Base-by-base conservation (phyloP, 495 filamentous ascomycete species). In the Viridothelium virens region DNA sequence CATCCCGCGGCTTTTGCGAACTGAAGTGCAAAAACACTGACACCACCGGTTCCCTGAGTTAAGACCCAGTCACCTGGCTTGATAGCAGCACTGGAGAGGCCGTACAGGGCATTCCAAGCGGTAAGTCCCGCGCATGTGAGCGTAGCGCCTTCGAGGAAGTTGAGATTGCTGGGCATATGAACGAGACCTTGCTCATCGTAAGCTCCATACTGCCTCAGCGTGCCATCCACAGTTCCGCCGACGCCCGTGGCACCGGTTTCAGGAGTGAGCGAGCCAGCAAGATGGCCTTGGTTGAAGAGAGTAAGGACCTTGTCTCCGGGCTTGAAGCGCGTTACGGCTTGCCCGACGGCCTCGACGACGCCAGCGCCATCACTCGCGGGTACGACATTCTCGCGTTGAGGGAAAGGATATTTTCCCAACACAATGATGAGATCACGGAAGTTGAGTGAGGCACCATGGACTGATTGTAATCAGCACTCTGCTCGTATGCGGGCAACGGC, bases 1-100 rank as follows among this genome's bases (percentile, higher is more conserved):
- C 91, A 91, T 47, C 91, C 90, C 11, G 87, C 89, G 0, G 89
- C 89, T 76, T 91, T 93, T 56, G 91, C 91, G 70, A 94, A 93
- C 83, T 91, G 74, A 63, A 93, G 68, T 16, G 81, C 89, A 70
- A 94, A 93, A 11, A 91, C 82, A 67, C 84, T 87, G 11, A 96
- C 90, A 67, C 91, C 90, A 2, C 91, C 91, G 4, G 89, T 92
- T 37, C 91, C 91, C 71, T 92, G 89, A 2, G 89, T 88, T 31
- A 96, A 74, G 1, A 96, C 89, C 2, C 75, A 79, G 63, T 93
- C 79, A 1, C 90, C 91, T 0, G 87, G 85, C 74, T 82, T 84
- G 65, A 94, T 68, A 0, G 76, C 71, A 74, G 81, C 86, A 38
- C 70, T 71, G 62, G 77, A 68, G 44, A 92, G 67, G 0, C 90